Base-by-base conservation (phyloP, 768 basidiomycete species). In the Plicaturopsis crispa region DNA sequence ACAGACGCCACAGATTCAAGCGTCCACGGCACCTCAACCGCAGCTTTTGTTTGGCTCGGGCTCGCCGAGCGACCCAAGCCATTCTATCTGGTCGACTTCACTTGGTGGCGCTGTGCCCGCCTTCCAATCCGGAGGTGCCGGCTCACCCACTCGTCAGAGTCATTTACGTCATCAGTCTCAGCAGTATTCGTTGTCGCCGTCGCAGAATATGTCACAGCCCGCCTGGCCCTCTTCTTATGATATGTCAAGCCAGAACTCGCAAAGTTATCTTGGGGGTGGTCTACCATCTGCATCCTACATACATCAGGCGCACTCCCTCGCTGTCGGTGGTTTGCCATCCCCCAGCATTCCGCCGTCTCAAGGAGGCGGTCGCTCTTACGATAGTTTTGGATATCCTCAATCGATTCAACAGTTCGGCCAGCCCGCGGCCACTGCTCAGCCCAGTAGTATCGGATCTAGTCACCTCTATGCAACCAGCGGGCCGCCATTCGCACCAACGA, bases 1-100 rank as follows among this genome's bases (percentile, higher is more conserved):
- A 40, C 33, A 31, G 43, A 39, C 36, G 47, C 34, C 28, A 42
- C 13, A 50, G 47, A 43, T 28, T 18, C 50, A 17, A 6, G 41
- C 40, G 35, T 38, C 45, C 36, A 52, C 40, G 55, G 57, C 66
- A 3, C 59, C 64, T 1, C 64, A 65, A 34, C 59, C 73, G 1
- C 62, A 63, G 33, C 63, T 72, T 16, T 60, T 77, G 19, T 78
- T 83, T 46, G 70, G 75, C 16, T 66, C 72, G 5, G 72, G 72
- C 12, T 41, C 48, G 4, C 56, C 64, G 2, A 65, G 63, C 47
- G 58, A 58, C n/a, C 62, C 66, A 6, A 57, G 58, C 22, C 63
- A 70, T 35, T 83, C 76, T 1, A 85, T 84, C 28, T 84, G 84
- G 83, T 76, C 81, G 3, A 67, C 78, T 11, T 65, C 72, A 2